Evolutionary conservation across 305 asterid genomes (phyloP), one percentile per base, ranked within the genome.

Genomic region (Fraxinus latifolia): DNA sequence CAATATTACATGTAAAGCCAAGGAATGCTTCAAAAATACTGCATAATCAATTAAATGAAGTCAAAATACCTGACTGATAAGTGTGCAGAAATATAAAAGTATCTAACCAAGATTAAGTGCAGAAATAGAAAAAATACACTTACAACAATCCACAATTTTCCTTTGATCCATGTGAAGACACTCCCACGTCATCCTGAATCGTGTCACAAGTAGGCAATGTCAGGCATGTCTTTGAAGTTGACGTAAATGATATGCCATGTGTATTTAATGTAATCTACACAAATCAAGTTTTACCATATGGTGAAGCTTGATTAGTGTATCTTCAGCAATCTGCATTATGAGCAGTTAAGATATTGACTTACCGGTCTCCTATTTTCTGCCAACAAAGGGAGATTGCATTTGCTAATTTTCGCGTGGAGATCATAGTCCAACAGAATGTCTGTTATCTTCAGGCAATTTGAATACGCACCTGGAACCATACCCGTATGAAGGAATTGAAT

Each of bases 401-500:
- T 92, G 89, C 90, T 90, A 79, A 95, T 91, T 85, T 95, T 95
- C 33, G 88, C 97, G 31, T 86, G 93, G 85, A 87, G 85, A 85
- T 91, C 88, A 34, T 87, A 89, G 80, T 94, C 97, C 84, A 95
- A 74, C 65, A 95, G 86, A 77, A 94, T 55, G 74, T 95, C 97
- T 19, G 94, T 92, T 81, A 95, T 92, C 75, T 90, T 92, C 79
- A 95, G 83, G 17, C 82, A 73, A 81, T 91, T 95, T 3, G 95
- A 83, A 88, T 88, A 91, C 11, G 91, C 85, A 3, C 98, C 97
- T 0, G 98, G 98, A n/a, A 92, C 95, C 31, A 87, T 90, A 50
- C 99, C 98, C 3, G 98, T 94, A 76, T 95, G 98, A 67, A 95
- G 97, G 90, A 94, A 95, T 77, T 90, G 97, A 78, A 95, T 88